Percentiles rank a stretch among this genome's conserved stretches.
phyloP scores from a whole-genome alignment of 1,139 yeast species.

The Geotrichum candidum region DNA sequence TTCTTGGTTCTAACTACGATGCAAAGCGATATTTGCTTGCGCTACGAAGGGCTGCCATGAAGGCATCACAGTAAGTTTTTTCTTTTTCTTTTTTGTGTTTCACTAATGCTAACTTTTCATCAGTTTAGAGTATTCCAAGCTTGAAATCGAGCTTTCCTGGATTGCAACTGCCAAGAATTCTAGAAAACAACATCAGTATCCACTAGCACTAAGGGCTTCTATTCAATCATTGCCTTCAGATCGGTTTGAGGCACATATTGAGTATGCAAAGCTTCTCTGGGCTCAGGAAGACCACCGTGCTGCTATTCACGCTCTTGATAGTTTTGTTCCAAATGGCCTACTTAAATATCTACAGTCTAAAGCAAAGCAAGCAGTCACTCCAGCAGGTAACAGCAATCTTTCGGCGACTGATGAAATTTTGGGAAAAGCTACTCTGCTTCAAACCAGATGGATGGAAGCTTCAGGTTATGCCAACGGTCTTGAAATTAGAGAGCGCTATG shows the following conservation, averaged over 20 bases:
- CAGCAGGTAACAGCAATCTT: neutral
- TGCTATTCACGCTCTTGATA: slow-evolving; percentile 66
- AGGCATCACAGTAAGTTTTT: slow-evolving; percentile 20
- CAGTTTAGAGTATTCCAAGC: slow-evolving; percentile 38
- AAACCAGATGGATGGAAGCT: slow-evolving; percentile 83
- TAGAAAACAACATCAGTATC: slow-evolving; percentile 61
- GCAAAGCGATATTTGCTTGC: slow-evolving; percentile 36
- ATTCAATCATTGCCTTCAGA: slow-evolving; percentile 57
- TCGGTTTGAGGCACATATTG: slow-evolving; percentile 55
- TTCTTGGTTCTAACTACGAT: slow-evolving; percentile 34
- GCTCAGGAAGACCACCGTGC: slow-evolving; percentile 82
- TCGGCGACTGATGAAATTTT: slow-evolving; percentile 19
- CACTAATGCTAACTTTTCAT: neutral
- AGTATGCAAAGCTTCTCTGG: slow-evolving; percentile 84
- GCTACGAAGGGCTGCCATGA: slow-evolving; percentile 44
- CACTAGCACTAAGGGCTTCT: slow-evolving; percentile 66
- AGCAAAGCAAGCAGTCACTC: slow-evolving; percentile 7
- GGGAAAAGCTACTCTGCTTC: slow-evolving; percentile 49
- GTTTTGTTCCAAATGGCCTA: slow-evolving; percentile 33
- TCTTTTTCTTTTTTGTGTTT: neutral
- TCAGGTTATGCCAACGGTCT: slow-evolving; percentile 81
- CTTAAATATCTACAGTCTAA: slow-evolving; percentile 17
- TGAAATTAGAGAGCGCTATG: slow-evolving; percentile 66
- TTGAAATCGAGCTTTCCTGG: slow-evolving; percentile 48
- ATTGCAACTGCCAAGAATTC: slow-evolving; percentile 61